These are phyloP conservation scores for Aegilops bicornis DNA, from an alignment of 176 grass and related monocot species.

Conservation along the genomic window DNA sequence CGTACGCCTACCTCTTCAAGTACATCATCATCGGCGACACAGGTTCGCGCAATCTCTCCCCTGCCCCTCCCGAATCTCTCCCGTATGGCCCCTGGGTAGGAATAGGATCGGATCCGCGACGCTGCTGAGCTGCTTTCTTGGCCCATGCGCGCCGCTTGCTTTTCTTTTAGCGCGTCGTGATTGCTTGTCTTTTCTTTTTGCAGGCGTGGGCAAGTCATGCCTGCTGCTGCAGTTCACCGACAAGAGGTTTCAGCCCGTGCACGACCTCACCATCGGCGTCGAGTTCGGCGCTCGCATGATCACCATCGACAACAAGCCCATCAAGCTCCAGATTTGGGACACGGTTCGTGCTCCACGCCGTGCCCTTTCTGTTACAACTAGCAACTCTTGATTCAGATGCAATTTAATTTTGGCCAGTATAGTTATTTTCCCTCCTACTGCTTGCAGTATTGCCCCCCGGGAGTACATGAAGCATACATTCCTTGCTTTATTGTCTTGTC, in stretches of 20 bases:
- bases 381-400: not conserved
- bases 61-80: not conserved
- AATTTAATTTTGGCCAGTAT: not conserved
- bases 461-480: not conserved
- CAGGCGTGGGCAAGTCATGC: conserved; percentile 81
- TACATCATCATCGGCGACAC: conserved; percentile 99
- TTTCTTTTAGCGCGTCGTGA: too few relatives aligned
- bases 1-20: conserved; percentile 99
- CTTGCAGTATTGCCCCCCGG: not conserved
- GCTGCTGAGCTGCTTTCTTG: not conserved
- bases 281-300: conserved; percentile 81
- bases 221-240: conserved; percentile 79
- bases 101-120: conserved; percentile 1
- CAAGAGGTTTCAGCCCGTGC: conserved; percentile 75
- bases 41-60: conserved; percentile 18
- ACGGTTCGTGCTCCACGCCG: conserved; percentile 33
- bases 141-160: not conserved
- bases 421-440: not conserved
- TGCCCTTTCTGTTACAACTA: not conserved
- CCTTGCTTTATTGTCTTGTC: not conserved
- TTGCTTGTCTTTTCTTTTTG: not conserved
- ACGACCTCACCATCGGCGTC: conserved; percentile 80
- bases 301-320: conserved; percentile 73
- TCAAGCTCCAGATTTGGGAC: conserved; percentile 85
- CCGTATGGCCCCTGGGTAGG: not conserved